Conservation (phyloP, 768 basidiomycete genomes). For the Astraeus odoratus region DNA sequence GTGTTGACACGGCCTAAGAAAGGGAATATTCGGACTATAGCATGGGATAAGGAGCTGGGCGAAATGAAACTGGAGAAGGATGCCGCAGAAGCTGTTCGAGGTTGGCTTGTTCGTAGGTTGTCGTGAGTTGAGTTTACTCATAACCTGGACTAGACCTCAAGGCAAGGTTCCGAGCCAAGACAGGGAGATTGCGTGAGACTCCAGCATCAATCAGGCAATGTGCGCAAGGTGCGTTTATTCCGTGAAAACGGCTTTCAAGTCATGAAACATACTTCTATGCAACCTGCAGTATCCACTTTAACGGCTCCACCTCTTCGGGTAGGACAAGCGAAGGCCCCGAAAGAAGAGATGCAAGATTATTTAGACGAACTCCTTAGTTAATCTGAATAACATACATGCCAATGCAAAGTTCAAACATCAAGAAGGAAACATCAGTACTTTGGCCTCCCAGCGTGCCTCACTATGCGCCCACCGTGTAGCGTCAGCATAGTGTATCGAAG, state of each 20-base stretch:
- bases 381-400: neutral
- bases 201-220: conserved; percentile 29
- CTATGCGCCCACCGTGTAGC: too few species aligned
- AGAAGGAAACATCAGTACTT: neutral
- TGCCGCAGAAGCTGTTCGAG: conserved; percentile 69
- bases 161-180: conserved; percentile 49
- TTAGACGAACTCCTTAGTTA: conserved; percentile 57
- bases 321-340: conserved; percentile 31
- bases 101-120: conserved; percentile 31
- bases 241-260: neutral
- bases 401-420: neutral
- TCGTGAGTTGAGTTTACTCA: neutral
- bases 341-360: conserved; percentile 63
- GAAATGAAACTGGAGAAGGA: conserved; percentile 63
- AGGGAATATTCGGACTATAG: conserved; percentile 55
- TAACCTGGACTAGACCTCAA: conserved; percentile 43
- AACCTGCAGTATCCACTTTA: conserved; percentile 22
- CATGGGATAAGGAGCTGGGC: conserved; percentile 65
- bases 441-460: too few species aligned
- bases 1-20: conserved; percentile 37
- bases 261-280: neutral
- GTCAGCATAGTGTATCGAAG: too few species aligned
- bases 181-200: conserved; percentile 37
- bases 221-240: conserved; percentile 30
- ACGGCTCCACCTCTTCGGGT: conserved; percentile 48